phyloP scores from a whole-genome alignment of 2,329 filamentous ascomycete species.

The Zalaria obscura region DNA sequence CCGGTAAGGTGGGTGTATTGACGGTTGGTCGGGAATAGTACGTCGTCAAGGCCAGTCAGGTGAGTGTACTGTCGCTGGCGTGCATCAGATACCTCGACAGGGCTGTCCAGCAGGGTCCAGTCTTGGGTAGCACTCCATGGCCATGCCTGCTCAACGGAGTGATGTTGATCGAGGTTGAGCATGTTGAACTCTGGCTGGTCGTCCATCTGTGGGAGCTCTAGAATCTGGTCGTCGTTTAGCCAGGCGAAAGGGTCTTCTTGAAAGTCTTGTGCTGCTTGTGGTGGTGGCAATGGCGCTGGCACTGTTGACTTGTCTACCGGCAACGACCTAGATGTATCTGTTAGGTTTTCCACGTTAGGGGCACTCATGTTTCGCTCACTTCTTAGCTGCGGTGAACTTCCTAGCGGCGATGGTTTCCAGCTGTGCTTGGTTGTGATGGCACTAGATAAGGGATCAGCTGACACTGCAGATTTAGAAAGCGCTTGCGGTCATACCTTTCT shows the following conservation, averaged over 20 bases:
- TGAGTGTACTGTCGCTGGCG: too few relatives aligned
- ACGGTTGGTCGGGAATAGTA: too few relatives aligned
- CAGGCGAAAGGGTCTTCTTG: conserved; percentile 4
- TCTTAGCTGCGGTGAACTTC: conserved; percentile 6
- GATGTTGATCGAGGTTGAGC: not conserved
- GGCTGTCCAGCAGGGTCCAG: conserved; percentile 6
- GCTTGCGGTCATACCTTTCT: conserved; percentile 9
- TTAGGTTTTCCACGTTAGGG: not conserved
- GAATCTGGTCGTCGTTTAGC: conserved; percentile 2
- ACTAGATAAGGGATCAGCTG: not conserved
- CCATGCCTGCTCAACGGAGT: not conserved
- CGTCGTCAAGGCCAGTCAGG: too few relatives aligned
- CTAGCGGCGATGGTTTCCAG: conserved; percentile 12
- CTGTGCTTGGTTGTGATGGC: conserved; percentile 9
- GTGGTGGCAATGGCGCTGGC: not conserved
- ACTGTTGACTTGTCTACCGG: not conserved
- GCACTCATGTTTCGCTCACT: not conserved
- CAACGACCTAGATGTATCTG: not conserved
- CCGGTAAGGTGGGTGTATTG: too few relatives aligned
- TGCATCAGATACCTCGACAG: not conserved
- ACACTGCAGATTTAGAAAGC: too few relatives aligned
- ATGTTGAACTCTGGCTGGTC: conserved; percentile 5
- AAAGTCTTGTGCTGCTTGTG: not conserved
- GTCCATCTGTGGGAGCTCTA: conserved; percentile 7
- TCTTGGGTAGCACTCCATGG: conserved; percentile 5